These are phyloP conservation scores for Tarenaya hassleriana DNA, from an alignment of 345 rosid genomes.

Conservation along the genomic window DNA sequence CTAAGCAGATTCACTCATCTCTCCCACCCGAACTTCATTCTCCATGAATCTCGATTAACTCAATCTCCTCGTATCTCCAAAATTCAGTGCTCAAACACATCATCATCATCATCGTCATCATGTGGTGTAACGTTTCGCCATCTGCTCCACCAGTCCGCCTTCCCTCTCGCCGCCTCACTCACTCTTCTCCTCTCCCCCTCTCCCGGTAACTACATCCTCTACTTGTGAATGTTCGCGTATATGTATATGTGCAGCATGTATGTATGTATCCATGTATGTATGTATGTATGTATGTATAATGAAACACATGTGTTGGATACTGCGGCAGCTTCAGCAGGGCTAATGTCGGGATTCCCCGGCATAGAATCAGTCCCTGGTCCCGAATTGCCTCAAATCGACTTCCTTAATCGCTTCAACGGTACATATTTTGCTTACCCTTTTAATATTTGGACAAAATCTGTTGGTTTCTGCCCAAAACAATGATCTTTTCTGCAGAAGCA, in stretches of 20 bases:
- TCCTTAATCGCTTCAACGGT: slow-evolving; percentile 75
- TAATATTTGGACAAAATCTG: background rate
- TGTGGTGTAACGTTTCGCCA: slow-evolving; percentile 19
- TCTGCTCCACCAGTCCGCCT: slow-evolving; percentile 33
- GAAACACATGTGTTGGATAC: background rate
- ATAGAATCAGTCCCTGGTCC: slow-evolving; percentile 94
- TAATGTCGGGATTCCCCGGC: slow-evolving; percentile 75
- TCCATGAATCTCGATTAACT: slow-evolving; percentile 21
- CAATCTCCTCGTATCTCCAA: slow-evolving; percentile 28
- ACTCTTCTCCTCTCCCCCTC: slow-evolving; percentile 57
- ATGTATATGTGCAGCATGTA: too few relatives aligned
- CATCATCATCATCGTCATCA: slow-evolving; percentile 24
- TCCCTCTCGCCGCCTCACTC: slow-evolving; percentile 65
- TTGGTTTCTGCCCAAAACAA: background rate
- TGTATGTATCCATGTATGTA: background rate
- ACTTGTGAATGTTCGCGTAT: too few relatives aligned
- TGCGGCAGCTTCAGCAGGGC: slow-evolving; percentile 68
- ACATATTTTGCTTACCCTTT: slow-evolving; percentile 8
- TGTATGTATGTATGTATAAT: slow-evolving; percentile 5
- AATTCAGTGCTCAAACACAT: slow-evolving; percentile 17
- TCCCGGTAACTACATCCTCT: slow-evolving; percentile 45
- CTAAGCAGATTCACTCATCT: slow-evolving; percentile 29
- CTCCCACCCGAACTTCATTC: slow-evolving; percentile 22
- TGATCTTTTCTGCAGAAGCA: slow-evolving; percentile 45
- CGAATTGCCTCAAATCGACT: slow-evolving; percentile 66